Evolutionary conservation across 2,329 filamentous ascomycete genomes (phyloP).

Genomic region (Trichoderma afroharzianum): DNA sequence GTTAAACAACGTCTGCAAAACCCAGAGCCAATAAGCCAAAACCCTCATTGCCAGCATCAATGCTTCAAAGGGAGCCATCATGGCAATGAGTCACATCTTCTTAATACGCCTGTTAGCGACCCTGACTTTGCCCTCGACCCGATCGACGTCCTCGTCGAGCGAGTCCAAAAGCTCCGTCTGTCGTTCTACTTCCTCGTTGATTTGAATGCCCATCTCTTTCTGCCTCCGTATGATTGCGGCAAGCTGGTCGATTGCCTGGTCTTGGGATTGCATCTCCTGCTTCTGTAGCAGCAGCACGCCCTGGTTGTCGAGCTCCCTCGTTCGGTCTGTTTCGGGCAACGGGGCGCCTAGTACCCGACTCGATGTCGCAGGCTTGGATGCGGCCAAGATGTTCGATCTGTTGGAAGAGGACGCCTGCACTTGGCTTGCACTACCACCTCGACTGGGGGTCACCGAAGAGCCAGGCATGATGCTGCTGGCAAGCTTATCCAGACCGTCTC

Average conservation of each 20-base stretch:
- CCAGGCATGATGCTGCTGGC: slow-evolving; percentile 54
- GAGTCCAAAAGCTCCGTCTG: slow-evolving; percentile 68
- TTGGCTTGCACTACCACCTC: slow-evolving; percentile 44
- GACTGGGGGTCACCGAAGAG: slow-evolving; percentile 23
- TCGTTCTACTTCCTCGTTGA: slow-evolving; percentile 67
- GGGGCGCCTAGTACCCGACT: slow-evolving; percentile 71
- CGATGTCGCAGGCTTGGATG: slow-evolving; percentile 37
- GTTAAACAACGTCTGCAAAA: slow-evolving; percentile 23
- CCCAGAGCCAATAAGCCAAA: slow-evolving; percentile 32
- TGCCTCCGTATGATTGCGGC: slow-evolving; percentile 67
- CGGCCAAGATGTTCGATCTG: slow-evolving; percentile 46
- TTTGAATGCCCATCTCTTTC: slow-evolving; percentile 73
- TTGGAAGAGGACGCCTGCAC: slow-evolving; percentile 47
- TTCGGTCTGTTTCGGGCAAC: slow-evolving; percentile 70
- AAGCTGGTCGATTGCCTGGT: slow-evolving; percentile 66
- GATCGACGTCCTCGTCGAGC: slow-evolving; percentile 63
- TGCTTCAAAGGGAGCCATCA: slow-evolving; percentile 26
- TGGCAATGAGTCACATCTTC: slow-evolving; percentile 53
- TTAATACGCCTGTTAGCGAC: slow-evolving; percentile 70
- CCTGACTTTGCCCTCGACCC: slow-evolving; percentile 64
- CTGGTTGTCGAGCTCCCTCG: slow-evolving; percentile 70
- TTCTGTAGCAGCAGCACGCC: slow-evolving; percentile 72
- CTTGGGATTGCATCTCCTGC: slow-evolving; percentile 71
- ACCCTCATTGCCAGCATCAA: slow-evolving; percentile 29
- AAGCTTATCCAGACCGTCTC: slow-evolving; percentile 71